Base-by-base conservation (phyloP, 2,329 filamentous ascomycete species). In the Aspergillus pseudoglaucus region DNA sequence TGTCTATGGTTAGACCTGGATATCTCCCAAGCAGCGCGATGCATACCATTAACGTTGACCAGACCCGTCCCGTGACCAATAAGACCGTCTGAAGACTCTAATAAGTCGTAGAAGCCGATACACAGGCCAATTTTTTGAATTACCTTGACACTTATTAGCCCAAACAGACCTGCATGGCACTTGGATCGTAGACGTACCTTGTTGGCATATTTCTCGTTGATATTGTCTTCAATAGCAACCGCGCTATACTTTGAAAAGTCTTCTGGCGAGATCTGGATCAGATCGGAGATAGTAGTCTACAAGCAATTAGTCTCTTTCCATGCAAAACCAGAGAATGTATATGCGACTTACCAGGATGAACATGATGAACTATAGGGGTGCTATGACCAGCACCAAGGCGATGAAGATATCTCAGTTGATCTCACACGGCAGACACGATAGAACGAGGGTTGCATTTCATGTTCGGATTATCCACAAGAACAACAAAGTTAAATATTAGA, bases 191-290 rank as follows among this genome's bases (percentile, higher is more conserved):
- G 25, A 30, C 25, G 25, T 45, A 88, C 85, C 71, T 91, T 93
- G 73, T 98, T 96, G 50, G 91, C 84, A 69, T 96, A 98, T 72
- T 98, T 98, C 54, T 84, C 79, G 67, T 98, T 97, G 72, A 98
- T 93, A 61, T 93, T 93, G 73, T 98, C 90, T 70, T 96, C 90
- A 54, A 98, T 88, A 1, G 90, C 89, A 53, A 90, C 80, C 27
- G 82, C 80, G 62, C 88, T 94, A 55, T 71, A 69, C 69, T 93
- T 93, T 52, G 83, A 80, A 64, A 97, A 95, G 65, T 96, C 88
- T 61, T 88, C 81, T 1, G 93, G 93, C 27, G 82, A 79, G 71
- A 98, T 94, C 71, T 95, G 88, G 57, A 98, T 89, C 59, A 98
- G 79, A 75, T 98, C 93, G 59, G 90, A 85, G 59, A 98, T 84